Base-by-base conservation (phyloP, 768 basidiomycete species). In the Tricholomella constricta region DNA sequence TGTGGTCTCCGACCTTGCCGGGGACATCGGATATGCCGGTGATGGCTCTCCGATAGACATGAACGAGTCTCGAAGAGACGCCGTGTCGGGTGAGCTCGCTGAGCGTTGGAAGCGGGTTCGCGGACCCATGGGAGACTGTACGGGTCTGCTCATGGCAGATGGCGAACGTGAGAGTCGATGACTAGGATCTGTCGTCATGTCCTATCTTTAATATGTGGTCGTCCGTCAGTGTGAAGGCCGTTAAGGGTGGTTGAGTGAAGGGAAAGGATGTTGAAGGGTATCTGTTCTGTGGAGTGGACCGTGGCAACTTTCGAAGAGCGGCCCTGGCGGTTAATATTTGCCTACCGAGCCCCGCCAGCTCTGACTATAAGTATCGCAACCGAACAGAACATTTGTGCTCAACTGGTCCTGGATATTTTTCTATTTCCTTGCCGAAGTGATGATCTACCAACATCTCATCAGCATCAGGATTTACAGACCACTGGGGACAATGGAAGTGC, bases 151-250 rank as follows among this genome's bases (percentile, higher is more conserved):
- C 49, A 59, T 55, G 35, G 22, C 35, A n/a, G 45, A 51, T 14
- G 58, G 53, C 12, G 51, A 50, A 27, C 62, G 59, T 15, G 59
- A 57, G 20, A 59, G 40, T 23, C 55, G 57, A 31, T 52, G 22
- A 8, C 19, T 65, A 56, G 60, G 59, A 59, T 70, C 71, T 65
- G 70, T 63, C 66, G 70, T 65, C 45, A 34, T 22, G 31, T 10
- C 4, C 45, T 3, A 7, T 38, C 3, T 20, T 34, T 10, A 32
- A 45, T 1, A 17, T 27, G 8, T 42, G 41, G 14, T 6, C 25
- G 42, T 42, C 22, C 41, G 26, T 43, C 26, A 27, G 15, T 19
- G 3, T 17, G 4, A 11, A n/a, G 10, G 15, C 36, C 8, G 14
- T 15, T 29, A 47, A 27, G 23, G 40, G 26, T 36, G 23, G 20